phyloP scores from a whole-genome alignment of 2,329 filamentous ascomycete species.

The Westerdykella ornata region DNA sequence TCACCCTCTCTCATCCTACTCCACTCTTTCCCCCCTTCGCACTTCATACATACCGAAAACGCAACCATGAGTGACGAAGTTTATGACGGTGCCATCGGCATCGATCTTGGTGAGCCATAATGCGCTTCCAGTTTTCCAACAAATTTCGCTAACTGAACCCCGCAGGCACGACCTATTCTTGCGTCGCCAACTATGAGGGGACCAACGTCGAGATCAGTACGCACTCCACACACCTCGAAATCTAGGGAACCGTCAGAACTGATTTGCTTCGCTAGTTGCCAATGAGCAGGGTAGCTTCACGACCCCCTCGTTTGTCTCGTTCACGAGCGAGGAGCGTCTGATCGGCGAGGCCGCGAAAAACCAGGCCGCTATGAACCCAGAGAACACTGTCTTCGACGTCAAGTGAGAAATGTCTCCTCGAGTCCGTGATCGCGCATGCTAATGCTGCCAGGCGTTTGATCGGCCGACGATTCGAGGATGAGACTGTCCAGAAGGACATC shows the following conservation, averaged over 20 bases:
- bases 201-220: conserved; percentile 98
- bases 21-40: conserved; percentile 21
- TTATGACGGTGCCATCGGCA: conserved; percentile 99
- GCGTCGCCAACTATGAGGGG: conserved; percentile 98
- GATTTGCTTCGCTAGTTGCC: conserved; percentile 56
- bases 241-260: conserved; percentile 9
- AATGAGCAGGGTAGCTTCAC: conserved; percentile 99
- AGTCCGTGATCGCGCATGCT: conserved; percentile 15
- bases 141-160: conserved; percentile 26
- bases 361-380: conserved; percentile 98
- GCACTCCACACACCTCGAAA: conserved; percentile 29
- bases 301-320: conserved; percentile 97
- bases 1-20: conserved; percentile 22
- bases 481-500: conserved; percentile 96
- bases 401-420: conserved; percentile 59
- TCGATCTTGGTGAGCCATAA: conserved; percentile 84
- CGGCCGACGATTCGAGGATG: conserved; percentile 89
- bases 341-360: conserved; percentile 99
- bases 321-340: conserved; percentile 97
- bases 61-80: conserved; percentile 89
- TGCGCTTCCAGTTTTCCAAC: conserved; percentile 8
- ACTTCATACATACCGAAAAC: conserved; percentile 27
- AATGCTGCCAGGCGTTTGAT: conserved; percentile 73
- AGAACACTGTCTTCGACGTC: conserved; percentile 98
- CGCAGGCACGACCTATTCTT: conserved; percentile 97